Conservation (phyloP, 192 early-diverging fungal species). For the Coemansia sp. region DNA sequence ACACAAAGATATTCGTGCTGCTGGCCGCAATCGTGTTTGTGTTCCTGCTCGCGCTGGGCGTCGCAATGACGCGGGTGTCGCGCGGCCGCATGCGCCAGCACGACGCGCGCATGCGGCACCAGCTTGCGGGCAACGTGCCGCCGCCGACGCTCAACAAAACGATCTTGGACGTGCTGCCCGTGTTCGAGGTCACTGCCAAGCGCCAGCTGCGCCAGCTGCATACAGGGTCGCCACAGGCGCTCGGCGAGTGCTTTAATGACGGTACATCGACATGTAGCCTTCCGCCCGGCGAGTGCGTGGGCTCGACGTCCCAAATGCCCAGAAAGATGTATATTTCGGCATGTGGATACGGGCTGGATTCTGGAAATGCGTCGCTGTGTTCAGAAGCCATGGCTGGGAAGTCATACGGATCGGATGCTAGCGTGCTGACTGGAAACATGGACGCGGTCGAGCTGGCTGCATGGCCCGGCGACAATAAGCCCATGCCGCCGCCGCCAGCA, state of each 20-base stretch:
- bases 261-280: not conserved
- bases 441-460: not conserved
- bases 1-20: slow-evolving; percentile 54
- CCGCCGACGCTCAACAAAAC: slow-evolving; percentile 50
- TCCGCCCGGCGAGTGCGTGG: not conserved
- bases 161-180: slow-evolving; percentile 46
- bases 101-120: slow-evolving; percentile 15
- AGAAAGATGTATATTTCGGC: not conserved
- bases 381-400: not conserved
- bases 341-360: slow-evolving; percentile 30
- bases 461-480: slow-evolving; percentile 2
- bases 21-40: slow-evolving; percentile 50
- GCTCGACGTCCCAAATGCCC: slow-evolving; percentile 4
- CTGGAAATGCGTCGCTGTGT: slow-evolving; percentile 17
- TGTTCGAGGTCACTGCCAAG: slow-evolving; percentile 49
- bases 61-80: slow-evolving; percentile 52
- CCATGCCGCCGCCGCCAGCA: slow-evolving; percentile 18
- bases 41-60: slow-evolving; percentile 47
- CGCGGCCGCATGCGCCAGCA: slow-evolving; percentile 34
- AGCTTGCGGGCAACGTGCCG: slow-evolving; percentile 17
- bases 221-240: slow-evolving; percentile 10
- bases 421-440: slow-evolving; percentile 7
- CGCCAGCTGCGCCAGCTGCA: slow-evolving; percentile 33
- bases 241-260: slow-evolving; percentile 28
- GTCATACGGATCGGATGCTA: slow-evolving; percentile 1